A percentile compares a stretch with the other conserved stretches of the same genome.
Evolutionary conservation across 148 eudicot species (phyloP).

Genomic region (Suaeda aralocaspica): DNA sequence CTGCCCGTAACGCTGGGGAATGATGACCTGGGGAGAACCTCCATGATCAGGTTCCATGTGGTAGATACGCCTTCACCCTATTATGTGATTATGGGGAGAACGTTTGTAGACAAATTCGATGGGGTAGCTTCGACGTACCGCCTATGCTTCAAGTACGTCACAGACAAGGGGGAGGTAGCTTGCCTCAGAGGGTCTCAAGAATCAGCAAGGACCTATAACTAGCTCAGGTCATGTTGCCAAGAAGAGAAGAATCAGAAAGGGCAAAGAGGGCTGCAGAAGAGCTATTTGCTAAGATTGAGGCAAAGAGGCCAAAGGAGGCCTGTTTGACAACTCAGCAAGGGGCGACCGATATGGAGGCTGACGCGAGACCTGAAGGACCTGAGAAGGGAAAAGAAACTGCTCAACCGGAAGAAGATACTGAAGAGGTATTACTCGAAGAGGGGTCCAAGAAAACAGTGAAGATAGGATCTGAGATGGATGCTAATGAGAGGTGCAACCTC

Average conservation of each 20-base stretch:
- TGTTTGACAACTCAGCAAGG: not conserved
- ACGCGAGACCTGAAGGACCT: not conserved
- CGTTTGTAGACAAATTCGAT: too few relatives aligned
- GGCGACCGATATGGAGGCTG: too few relatives aligned
- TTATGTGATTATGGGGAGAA: too few relatives aligned
- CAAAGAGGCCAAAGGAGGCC: not conserved
- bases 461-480: not conserved
- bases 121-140: too few relatives aligned
- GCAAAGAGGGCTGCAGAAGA: not conserved
- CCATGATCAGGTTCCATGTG: too few relatives aligned
- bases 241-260: not conserved
- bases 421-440: not conserved
- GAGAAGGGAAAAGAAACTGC: not conserved
- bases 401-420: not conserved
- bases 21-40: too few relatives aligned
- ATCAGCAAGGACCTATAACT: not conserved
- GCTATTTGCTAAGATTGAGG: not conserved
- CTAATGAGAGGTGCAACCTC: not conserved
- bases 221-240: not conserved
- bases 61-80: too few relatives aligned
- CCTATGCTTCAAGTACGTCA: not conserved
- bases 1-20: too few relatives aligned
- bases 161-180: not conserved
- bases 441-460: not conserved
- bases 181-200: not conserved